Evolutionary conservation across 1,284 basidiomycete species (phyloP), one percentile per base, ranked within the genome.

Genomic region (Sporisorium reilianum): DNA sequence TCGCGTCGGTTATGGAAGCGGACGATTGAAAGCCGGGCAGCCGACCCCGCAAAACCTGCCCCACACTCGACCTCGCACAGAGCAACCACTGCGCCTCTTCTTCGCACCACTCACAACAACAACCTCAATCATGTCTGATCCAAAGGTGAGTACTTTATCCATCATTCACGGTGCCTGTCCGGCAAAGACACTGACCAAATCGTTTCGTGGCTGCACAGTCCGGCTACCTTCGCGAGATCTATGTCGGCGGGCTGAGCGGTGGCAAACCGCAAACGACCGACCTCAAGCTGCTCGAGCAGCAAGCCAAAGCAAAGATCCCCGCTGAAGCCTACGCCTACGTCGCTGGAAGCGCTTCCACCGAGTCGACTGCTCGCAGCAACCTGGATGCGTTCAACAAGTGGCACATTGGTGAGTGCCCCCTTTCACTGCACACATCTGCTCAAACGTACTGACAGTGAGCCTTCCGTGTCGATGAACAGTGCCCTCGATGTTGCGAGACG

Each of bases 281-380:
- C 14, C 42, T 66, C 20, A 60, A 51, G 45, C 42, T 65, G n/a
- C 73, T 80, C 52, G 75, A 78, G 20, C 46, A 67, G 59, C 53
- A 57, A 44, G 80, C 79, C 0, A 55, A 66, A 42, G 54, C 61
- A 22, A 77, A 77, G 46, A 38, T 82, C 16, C 45, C 55, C 16
- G 53, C 72, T n/a, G 60, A 75, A 44, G 75, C 79, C 3, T 82
- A 76, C 45, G 64, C 61, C 36, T 81, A 82, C 34, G 80, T 80
- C 14, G 79, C 77, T 12, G 80, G 80, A 22, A 72, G 73, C 32
- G 80, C 80, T 18, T 72, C 73, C 11, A 72, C 60, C 34, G 77
- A 79, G 51, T 52, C 53, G 7, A 82, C 80, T 6, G 64, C 69
- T 12, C 46, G 54, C 5, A 55, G 34, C 62, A 82, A 82, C 48